These are phyloP conservation scores for Ophiognomonia clavigignenti-juglandacearum DNA, from an alignment of 2,329 filamentous ascomycete genomes.

Conservation along the genomic window DNA sequence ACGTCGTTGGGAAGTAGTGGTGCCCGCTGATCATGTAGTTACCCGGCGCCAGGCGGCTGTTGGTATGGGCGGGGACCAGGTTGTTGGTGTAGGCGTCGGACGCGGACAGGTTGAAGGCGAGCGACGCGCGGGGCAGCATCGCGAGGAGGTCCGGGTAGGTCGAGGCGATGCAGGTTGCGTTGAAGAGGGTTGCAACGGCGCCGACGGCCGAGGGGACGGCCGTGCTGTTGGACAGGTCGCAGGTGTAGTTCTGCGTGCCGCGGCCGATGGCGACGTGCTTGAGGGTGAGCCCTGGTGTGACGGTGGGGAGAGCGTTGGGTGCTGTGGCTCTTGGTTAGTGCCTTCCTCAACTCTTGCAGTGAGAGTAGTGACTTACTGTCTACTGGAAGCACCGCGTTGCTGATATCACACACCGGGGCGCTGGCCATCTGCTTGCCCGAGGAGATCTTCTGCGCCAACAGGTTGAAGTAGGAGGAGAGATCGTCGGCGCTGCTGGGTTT, in stretches of 20 bases:
- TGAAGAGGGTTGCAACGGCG: conserved; percentile 80
- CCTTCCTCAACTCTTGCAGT: too few relatives aligned
- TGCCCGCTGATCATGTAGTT: conserved; percentile 65
- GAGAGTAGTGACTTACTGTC: conserved; percentile 1
- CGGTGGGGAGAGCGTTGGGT: conserved; percentile 55
- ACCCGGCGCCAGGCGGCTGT: conserved; percentile 43
- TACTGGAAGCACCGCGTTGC: conserved; percentile 43
- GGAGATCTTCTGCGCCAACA: conserved; percentile 51
- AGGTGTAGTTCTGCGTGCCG: conserved; percentile 93
- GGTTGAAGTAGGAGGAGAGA: conserved; percentile 58
- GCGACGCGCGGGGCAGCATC: conserved; percentile 60
- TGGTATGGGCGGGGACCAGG: conserved; percentile 12
- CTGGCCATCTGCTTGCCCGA: conserved; percentile 35
- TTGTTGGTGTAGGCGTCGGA: conserved; percentile 23
- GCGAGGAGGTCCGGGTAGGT: conserved; percentile 62
- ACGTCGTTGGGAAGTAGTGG: conserved; percentile 72
- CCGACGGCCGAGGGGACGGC: conserved; percentile 62
- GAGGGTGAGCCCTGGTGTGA: conserved; percentile 56
- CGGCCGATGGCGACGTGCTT: conserved; percentile 81
- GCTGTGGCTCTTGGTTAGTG: too few relatives aligned
- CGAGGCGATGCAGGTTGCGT: conserved; percentile 74
- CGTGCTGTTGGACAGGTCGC: conserved; percentile 55
- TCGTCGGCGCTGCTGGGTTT: conserved; percentile 35
- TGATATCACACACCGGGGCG: conserved; percentile 49
- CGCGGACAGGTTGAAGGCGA: conserved; percentile 57